These are phyloP conservation scores for Poa annua DNA, from an alignment of 176 grass and related monocot species.

Conservation along the genomic window DNA sequence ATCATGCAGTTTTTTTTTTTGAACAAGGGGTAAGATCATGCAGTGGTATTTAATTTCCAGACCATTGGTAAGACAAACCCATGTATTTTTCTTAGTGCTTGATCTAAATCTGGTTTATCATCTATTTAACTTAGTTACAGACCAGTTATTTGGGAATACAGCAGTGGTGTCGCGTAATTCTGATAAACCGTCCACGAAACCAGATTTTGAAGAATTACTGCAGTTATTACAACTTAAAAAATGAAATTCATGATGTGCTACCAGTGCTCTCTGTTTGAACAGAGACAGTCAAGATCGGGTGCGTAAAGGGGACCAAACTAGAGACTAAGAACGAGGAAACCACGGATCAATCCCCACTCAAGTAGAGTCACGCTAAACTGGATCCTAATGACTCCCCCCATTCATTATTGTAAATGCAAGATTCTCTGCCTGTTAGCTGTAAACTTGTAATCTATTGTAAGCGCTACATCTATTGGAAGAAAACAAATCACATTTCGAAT, in stretches of 20 bases:
- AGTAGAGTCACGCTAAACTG: constrained; percentile 12
- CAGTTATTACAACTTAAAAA: not conserved
- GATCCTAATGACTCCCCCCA: not conserved
- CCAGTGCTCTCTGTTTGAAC: not conserved
- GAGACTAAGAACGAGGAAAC: not conserved
- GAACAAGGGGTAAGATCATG: too few species aligned
- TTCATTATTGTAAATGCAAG: not conserved
- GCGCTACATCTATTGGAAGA: not conserved
- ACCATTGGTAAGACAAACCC: not conserved
- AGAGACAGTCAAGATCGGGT: not conserved
- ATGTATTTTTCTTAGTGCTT: not conserved
- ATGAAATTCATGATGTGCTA: not conserved
- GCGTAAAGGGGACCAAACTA: not conserved
- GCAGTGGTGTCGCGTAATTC: not conserved
- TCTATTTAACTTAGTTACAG: not conserved
- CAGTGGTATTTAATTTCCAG: not conserved
- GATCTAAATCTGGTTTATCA: not conserved
- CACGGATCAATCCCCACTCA: not conserved
- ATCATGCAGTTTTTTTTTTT: too few species aligned
- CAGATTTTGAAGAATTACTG: not conserved
- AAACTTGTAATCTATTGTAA: not conserved
- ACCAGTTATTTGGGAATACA: not conserved
- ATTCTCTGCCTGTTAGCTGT: not conserved
- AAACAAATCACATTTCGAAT: not conserved
- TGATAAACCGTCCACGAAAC: not conserved